Base-by-base conservation (phyloP, 2,329 filamentous ascomycete species). In the Tolypocladium capitatum region DNA sequence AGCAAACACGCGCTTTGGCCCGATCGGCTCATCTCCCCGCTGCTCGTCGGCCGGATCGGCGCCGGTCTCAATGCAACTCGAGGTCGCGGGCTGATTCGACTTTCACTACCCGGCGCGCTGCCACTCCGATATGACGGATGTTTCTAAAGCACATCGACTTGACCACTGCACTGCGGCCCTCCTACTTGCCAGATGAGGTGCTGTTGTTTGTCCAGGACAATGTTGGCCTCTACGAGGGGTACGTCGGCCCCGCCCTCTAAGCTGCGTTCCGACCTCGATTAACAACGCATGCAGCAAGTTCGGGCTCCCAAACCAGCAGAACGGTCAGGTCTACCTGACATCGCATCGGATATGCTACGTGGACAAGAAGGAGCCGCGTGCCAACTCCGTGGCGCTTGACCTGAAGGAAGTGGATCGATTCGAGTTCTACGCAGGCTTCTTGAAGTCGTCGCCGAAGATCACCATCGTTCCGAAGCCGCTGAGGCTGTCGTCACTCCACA, bases 221-320 rank as follows among this genome's bases (percentile, higher is more conserved):
- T 65, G 90, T 98, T 59, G 92, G 92, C 56, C 75, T 98, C 52
- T 98, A 98, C 71, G 88, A 97, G 75, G 92, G 92, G 89, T 94
- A 75, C 69, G 81, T 71, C 45, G 45, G 10, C 47, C 52, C 33
- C 38, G 45, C 20, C 16, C 33, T 28, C 42, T 34, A 34, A 16
- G 11, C 11, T 9, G 28, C 33, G 21, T 13, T 28, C 11, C 18
- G 13, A 44, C 14, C 18, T 31, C n/a, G 20, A 28, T 43, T 54
- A 24, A 51, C 41, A 21, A n/a, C 24, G n/a, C 35, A n/a, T 20
- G 21, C 58, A 95, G 89, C 57, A 97, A 96, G 71, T 92, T 83
- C 72, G 98, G 98, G 71, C 83, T 98, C 47, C 84, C 87, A 33
- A 82, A 90, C 60, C 88, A 94, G 55, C 92, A 98, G 64, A 88